Evolutionary conservation across 2,329 filamentous ascomycete species (phyloP).

Genomic region (Fusarium albidum): DNA sequence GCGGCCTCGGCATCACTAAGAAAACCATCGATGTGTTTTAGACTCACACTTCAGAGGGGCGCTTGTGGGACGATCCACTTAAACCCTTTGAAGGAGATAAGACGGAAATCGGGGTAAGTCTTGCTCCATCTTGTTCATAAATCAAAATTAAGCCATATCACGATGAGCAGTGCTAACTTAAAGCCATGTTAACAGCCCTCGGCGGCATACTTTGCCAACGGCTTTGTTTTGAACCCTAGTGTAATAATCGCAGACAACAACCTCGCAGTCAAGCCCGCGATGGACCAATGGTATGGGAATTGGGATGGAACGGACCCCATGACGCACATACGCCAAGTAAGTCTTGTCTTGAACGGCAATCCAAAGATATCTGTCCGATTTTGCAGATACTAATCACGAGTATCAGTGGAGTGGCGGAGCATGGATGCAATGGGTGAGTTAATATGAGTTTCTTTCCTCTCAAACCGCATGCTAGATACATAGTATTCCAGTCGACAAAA

Average conservation of each 20-base stretch:
- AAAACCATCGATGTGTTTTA: background rate
- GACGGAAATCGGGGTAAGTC: too few species aligned
- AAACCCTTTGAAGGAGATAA: too few species aligned
- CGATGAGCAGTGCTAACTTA: background rate
- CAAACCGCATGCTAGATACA: too few species aligned
- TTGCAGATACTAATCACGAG: background rate
- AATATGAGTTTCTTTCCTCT: background rate
- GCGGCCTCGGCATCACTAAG: background rate
- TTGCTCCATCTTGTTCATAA: too few species aligned
- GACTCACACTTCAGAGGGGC: background rate
- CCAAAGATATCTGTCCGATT: background rate
- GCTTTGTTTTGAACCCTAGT: slow-evolving; percentile 1
- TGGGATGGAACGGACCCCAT: background rate
- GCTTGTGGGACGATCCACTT: slow-evolving; percentile 1
- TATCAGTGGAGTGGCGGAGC: slow-evolving; percentile 11
- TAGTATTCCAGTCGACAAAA: background rate
- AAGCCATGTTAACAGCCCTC: background rate
- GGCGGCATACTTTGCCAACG: background rate
- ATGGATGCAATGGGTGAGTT: slow-evolving; percentile 17
- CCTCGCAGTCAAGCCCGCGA: background rate
- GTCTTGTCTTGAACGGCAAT: background rate
- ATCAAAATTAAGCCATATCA: background rate
- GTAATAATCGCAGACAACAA: slow-evolving; percentile 13
- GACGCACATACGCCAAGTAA: slow-evolving; percentile 5
- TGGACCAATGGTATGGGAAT: background rate